Base-by-base conservation (phyloP, 805 yeast genomes). In the Geotrichum ghanense region DNA sequence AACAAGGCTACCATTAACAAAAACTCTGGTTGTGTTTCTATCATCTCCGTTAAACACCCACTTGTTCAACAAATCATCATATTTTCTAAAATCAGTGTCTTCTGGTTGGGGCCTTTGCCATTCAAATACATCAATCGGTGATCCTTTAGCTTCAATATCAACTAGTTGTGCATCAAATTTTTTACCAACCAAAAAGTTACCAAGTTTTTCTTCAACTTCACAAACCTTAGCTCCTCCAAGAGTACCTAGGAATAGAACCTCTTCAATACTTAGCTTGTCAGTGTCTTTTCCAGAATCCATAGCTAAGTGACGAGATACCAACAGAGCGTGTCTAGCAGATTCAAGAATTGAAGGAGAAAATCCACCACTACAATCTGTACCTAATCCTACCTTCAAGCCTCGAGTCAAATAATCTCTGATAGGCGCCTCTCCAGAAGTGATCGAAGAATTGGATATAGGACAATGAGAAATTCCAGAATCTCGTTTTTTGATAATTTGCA, bases 21-120 rank as follows among this genome's bases (percentile, higher is more conserved):
- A 92, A 14, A 90, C 96, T 46, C 71, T 71, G 3, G 67, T 58
- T 26, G 90, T 79, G 61, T 92, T 92, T 58, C 97, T 74, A 62
- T 92, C 97, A 64, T 92, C 98, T 17, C 97, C 97, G 49, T 78
- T 75, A 62, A 87, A 92, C 6, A 90, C 68, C 98, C 98, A 92
- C 62, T 87, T 88, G 50, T 84, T 84, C 2, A 88, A 61, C 46
- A 85, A 57, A 57, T 82, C 76, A 23, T 67, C 68, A 60, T 79
- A 69, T 50, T 70, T 73, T 39, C 59, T 65, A 35, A 54, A 22
- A 3, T 45, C 48, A 20, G 48, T 47, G 14, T 22, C 41, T 7
- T 17, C 14, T 22, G 9, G 39, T 47, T 17, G 49, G 48, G n/a
- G 65, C 51, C 42, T 5, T 57, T 83, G 89, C 82, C 88, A 83